Evolutionary conservation across 495 filamentous ascomycete species (phyloP), one percentile per base, ranked within the genome.

Genomic region (Bacidia gigantensis): DNA sequence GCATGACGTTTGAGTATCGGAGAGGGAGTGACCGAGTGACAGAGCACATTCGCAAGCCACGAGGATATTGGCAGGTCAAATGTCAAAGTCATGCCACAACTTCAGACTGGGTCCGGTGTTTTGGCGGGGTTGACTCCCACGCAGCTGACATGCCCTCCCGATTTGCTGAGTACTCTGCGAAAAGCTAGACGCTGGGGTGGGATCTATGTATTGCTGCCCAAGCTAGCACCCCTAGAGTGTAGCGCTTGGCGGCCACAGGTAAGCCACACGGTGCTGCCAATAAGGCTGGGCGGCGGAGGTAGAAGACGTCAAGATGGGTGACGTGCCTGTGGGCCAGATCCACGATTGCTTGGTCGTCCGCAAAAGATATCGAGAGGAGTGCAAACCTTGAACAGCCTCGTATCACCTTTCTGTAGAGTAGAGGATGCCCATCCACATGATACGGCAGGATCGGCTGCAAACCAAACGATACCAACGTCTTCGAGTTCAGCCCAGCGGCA

Each of bases 151-250:
- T 24, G 44, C 17, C 3, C 18, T 35, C 25, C 25, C 47, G 3
- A 50, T 50, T 50, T 50, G 47, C 47, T 50, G 26, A 18, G 17
- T 12, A 22, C 14, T 14, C 14, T 46, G n/a, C n/a, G 23, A 12
- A 17, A 32, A 18, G 10, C 9, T 38, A 17, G 9, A 26, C 12
- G 47, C 26, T 22, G 11, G 21, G 47, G 47, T 35, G 47, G 2
- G 26, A 35, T 35, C 14, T 20, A 21, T 50, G 47, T 50, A 35
- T 23, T 50, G 47, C 22, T 55, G 49, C 58, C 58, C 57, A 58
- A 58, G 45, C n/a, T 55, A 41, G 58, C 52, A 58, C 49, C 38
- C 46, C 7, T 9, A 17, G 7, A 17, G 9, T 22, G 14, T 5
- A 7, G 20, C 9, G 41, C 41, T 44, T 44, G 20, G 20, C 41